A percentile compares a stretch with the other conserved stretches of the same genome.
These are phyloP conservation scores for Ceratopteris richardii DNA, from an alignment of 75 land plant species.

Conservation along the genomic window DNA sequence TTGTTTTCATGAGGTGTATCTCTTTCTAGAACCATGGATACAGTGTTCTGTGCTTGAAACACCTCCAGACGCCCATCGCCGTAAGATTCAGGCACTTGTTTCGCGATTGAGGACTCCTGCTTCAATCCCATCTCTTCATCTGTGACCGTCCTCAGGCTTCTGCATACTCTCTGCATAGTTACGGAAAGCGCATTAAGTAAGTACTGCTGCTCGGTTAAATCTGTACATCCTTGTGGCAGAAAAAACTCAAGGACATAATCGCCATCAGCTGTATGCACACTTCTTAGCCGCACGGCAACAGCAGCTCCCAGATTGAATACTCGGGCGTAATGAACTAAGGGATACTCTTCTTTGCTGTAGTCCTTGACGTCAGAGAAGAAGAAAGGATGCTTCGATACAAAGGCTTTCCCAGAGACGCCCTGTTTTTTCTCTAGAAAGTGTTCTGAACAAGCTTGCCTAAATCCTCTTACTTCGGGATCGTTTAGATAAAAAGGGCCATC, in stretches of 20 bases:
- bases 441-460: conserved; percentile 81
- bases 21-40: too few relatives aligned
- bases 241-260: conserved; percentile 89
- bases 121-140: conserved; percentile 55
- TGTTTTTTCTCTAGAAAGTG: conserved; percentile 63
- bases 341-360: conserved; percentile 62
- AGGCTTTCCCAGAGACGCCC: conserved; percentile 74
- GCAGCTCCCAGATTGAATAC: conserved; percentile 59
- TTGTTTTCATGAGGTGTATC: too few relatives aligned
- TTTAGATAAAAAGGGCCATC: conserved; percentile 54
- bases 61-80: too few relatives aligned
- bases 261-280: conserved; percentile 40
- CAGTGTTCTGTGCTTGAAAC: too few relatives aligned
- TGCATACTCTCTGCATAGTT: conserved; percentile 54
- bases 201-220: conserved; percentile 44
- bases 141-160: conserved; percentile 62
- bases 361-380: conserved; percentile 53
- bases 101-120: background rate
- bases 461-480: conserved; percentile 43
- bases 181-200: conserved; percentile 59
- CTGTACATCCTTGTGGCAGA: conserved; percentile 51
- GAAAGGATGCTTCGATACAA: conserved; percentile 61
- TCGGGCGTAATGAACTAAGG: conserved; percentile 73
- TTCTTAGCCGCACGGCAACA: conserved; percentile 71
- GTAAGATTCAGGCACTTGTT: too few relatives aligned